phyloP scores from a whole-genome alignment of 2,329 filamentous ascomycete species.

The Cryoendolithus antarcticus region DNA sequence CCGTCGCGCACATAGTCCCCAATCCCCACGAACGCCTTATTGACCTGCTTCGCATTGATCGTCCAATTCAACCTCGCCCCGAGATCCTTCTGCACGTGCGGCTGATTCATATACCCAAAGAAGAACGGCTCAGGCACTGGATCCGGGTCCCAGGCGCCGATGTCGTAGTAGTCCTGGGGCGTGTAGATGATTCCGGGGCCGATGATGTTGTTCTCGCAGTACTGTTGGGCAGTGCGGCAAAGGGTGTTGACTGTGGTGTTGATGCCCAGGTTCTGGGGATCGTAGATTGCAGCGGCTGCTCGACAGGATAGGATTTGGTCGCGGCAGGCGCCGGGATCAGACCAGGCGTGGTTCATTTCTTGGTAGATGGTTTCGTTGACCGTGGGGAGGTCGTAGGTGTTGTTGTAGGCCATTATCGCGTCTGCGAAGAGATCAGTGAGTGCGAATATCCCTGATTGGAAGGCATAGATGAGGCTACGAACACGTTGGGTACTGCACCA shows the following conservation, averaged over 20 bases:
- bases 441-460: no score
- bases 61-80: slow-evolving; percentile 33
- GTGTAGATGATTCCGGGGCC: slow-evolving; percentile 30
- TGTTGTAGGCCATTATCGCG: slow-evolving; percentile 39
- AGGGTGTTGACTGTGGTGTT: slow-evolving; percentile 26
- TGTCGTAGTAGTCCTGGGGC: slow-evolving; percentile 45
- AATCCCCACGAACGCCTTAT: slow-evolving; percentile 21
- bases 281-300: slow-evolving; percentile 32
- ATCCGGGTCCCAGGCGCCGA: slow-evolving; percentile 38
- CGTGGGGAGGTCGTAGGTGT: slow-evolving; percentile 42
- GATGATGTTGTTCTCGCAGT: slow-evolving; percentile 36
- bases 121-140: slow-evolving; percentile 28
- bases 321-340: slow-evolving; percentile 37
- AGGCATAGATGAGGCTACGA: slow-evolving; percentile 13
- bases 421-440: slow-evolving; percentile 5
- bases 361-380: slow-evolving; percentile 38
- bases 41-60: slow-evolving; percentile 5
- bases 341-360: slow-evolving; percentile 32
- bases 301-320: slow-evolving; percentile 42
- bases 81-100: slow-evolving; percentile 43
- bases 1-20: slow-evolving; percentile 38
- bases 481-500: slow-evolving; percentile 36
- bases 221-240: slow-evolving; percentile 34
- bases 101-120: slow-evolving; percentile 43
- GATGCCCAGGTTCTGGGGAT: slow-evolving; percentile 36